Evolutionary conservation across 1,284 basidiomycete species (phyloP).

Genomic region (Fomitopsis betulina): DNA sequence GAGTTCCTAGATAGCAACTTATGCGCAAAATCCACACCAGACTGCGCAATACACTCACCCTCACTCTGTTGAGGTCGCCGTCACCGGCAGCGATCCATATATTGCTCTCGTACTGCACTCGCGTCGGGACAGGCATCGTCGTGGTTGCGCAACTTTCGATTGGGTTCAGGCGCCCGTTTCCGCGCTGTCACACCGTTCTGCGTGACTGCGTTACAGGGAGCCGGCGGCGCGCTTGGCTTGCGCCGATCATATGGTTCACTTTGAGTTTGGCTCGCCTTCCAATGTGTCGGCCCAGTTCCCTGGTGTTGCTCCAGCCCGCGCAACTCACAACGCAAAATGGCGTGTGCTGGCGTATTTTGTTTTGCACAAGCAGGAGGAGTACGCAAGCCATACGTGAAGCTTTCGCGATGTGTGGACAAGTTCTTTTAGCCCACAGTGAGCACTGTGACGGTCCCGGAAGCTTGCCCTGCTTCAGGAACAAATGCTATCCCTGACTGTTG

Average conservation of each 20-base stretch:
- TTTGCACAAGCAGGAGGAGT: background rate
- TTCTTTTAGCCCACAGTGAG: no score
- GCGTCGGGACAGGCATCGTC: constrained; percentile 28
- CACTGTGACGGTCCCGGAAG: no score
- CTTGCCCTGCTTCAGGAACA: no score
- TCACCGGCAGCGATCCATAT: constrained; percentile 92
- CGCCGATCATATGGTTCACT: background rate
- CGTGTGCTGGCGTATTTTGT: background rate
- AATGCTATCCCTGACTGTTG: no score
- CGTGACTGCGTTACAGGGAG: background rate
- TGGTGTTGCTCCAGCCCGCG: background rate
- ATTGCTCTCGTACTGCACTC: constrained; percentile 46
- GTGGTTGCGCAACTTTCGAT: background rate
- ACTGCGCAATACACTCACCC: constrained; percentile 18
- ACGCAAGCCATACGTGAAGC: background rate
- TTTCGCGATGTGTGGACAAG: background rate
- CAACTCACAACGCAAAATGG: background rate
- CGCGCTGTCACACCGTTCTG: background rate
- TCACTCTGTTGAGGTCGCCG: constrained; percentile 57
- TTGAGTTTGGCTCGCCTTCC: background rate
- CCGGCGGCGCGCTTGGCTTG: background rate
- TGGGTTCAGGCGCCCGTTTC: background rate
- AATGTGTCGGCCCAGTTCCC: background rate
- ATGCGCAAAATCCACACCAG: background rate
- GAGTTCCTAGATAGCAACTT: constrained; percentile 14